Evolutionary conservation across 108 stramenopile species (phyloP).

Genomic region (Cyclotella atomus): DNA sequence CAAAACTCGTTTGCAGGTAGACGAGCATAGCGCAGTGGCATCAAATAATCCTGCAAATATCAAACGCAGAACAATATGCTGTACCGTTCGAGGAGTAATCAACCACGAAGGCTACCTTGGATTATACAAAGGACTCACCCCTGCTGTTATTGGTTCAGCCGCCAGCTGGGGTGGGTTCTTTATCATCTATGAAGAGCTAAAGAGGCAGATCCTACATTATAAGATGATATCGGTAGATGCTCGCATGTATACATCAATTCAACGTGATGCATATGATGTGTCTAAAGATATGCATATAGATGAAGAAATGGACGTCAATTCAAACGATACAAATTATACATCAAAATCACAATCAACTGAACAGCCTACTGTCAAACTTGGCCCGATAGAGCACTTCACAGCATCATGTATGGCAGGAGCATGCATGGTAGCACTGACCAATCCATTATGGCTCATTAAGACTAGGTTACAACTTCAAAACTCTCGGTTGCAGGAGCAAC

Average conservation of each 20-base stretch:
- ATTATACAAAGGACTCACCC: constrained; percentile 91
- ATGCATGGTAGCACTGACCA: constrained; percentile 93
- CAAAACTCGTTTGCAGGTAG: constrained; percentile 93
- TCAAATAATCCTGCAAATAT: neutral
- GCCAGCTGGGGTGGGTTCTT: constrained; percentile 98
- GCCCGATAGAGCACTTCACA: constrained; percentile 69
- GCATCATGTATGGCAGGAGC: constrained; percentile 75
- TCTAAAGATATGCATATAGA: constrained; percentile 30
- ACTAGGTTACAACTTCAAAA: constrained; percentile 96
- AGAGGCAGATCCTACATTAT: constrained; percentile 53
- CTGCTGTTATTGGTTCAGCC: constrained; percentile 91
- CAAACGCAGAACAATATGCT: constrained; percentile 34
- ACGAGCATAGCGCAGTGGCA: constrained; percentile 46
- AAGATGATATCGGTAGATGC: constrained; percentile 7
- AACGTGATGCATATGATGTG: constrained; percentile 1
- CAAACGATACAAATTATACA: constrained; percentile 11
- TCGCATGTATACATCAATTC: neutral
- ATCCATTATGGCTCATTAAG: constrained; percentile 99
- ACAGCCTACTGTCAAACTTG: constrained; percentile 33
- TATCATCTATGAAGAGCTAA: constrained; percentile 93
- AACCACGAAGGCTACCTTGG: constrained; percentile 81
- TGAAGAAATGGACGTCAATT: constrained; percentile 34
- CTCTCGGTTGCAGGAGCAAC: constrained; percentile 37
- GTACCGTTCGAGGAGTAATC: constrained; percentile 40
- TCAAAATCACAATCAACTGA: neutral